Evolutionary conservation across 2,329 filamentous ascomycete species (phyloP).

Genomic region (Colletotrichum simmondsii): DNA sequence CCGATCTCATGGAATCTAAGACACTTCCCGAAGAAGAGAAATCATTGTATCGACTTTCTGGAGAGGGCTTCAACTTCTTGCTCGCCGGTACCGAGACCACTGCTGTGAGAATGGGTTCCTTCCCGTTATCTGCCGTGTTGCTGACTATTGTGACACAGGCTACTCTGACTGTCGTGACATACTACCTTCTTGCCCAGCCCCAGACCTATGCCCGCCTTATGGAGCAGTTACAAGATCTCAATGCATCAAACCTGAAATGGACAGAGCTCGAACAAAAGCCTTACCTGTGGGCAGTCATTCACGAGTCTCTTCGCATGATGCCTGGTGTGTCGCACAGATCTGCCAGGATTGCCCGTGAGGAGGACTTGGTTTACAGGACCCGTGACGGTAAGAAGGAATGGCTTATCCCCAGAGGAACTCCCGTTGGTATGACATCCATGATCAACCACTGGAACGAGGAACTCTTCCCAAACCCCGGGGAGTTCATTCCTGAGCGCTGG

Average conservation of each 20-base stretch:
- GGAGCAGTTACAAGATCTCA: slow-evolving; percentile 40
- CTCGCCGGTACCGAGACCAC: slow-evolving; percentile 66
- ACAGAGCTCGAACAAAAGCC: slow-evolving; percentile 50
- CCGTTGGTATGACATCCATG: slow-evolving; percentile 37
- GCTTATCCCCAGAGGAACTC: slow-evolving; percentile 36
- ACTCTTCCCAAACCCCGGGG: slow-evolving; percentile 32
- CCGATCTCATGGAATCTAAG: slow-evolving; percentile 40
- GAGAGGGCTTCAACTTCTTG: slow-evolving; percentile 48
- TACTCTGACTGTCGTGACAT: slow-evolving; percentile 41
- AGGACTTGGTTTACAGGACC: slow-evolving; percentile 38
- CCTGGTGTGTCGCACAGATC: slow-evolving; percentile 36
- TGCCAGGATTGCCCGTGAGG: slow-evolving; percentile 35
- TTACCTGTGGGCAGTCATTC: slow-evolving; percentile 43
- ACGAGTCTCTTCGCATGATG: slow-evolving; percentile 39
- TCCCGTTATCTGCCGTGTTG: not conserved
- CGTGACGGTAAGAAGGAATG: slow-evolving; percentile 33
- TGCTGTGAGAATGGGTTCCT: slow-evolving; percentile 36
- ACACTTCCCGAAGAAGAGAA: slow-evolving; percentile 30
- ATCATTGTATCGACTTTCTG: slow-evolving; percentile 29
- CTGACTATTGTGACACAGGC: slow-evolving; percentile 20
- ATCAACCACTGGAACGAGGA: slow-evolving; percentile 37
- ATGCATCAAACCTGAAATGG: slow-evolving; percentile 40
- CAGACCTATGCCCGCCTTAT: slow-evolving; percentile 37
- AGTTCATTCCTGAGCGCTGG: slow-evolving; percentile 40
- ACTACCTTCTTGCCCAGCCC: slow-evolving; percentile 42